phyloP scores from a whole-genome alignment of 2,329 filamentous ascomycete genomes.

The Cladosporium sp. region DNA sequence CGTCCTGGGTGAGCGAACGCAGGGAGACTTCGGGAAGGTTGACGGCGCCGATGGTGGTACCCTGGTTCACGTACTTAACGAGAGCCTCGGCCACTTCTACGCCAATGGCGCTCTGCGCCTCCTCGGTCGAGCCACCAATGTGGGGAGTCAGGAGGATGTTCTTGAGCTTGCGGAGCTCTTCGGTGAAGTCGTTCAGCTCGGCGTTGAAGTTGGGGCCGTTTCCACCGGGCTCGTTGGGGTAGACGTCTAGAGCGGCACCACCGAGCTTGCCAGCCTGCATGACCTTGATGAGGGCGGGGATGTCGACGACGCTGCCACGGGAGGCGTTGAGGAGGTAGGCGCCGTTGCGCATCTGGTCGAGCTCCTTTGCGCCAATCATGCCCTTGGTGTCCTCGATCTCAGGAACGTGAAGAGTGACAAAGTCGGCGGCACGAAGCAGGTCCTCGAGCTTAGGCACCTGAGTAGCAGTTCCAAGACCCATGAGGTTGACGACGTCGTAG shows the following conservation, averaged over 20 bases:
- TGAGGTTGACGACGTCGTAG: conserved; percentile 91
- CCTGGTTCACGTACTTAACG: conserved; percentile 94
- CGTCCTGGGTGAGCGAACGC: conserved; percentile 85
- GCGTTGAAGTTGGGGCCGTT: conserved; percentile 96
- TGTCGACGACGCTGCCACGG: conserved; percentile 90
- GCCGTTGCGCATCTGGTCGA: conserved; percentile 88
- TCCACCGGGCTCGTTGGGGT: conserved; percentile 86
- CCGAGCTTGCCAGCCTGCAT: conserved; percentile 85
- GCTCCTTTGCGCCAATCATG: conserved; percentile 79
- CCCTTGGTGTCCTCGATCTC: conserved; percentile 90
- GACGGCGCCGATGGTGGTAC: conserved; percentile 85
- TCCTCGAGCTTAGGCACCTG: conserved; percentile 78
- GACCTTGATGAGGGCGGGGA: conserved; percentile 84
- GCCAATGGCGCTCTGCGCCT: conserved; percentile 94
- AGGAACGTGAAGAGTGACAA: conserved; percentile 92
- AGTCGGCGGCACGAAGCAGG: conserved; percentile 80
- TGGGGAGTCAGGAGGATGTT: conserved; percentile 96
- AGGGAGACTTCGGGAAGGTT: conserved; percentile 96
- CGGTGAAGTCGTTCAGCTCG: conserved; percentile 78
- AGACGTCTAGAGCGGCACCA: conserved; percentile 94
- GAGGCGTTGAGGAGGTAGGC: conserved; percentile 96
- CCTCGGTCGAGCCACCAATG: conserved; percentile 96
- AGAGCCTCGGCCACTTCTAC: conserved; percentile 87
- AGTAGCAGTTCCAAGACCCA: conserved; percentile 85
- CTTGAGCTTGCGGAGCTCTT: conserved; percentile 80